Conservation (phyloP, 495 filamentous ascomycete species). For the Neurospora sp. region DNA sequence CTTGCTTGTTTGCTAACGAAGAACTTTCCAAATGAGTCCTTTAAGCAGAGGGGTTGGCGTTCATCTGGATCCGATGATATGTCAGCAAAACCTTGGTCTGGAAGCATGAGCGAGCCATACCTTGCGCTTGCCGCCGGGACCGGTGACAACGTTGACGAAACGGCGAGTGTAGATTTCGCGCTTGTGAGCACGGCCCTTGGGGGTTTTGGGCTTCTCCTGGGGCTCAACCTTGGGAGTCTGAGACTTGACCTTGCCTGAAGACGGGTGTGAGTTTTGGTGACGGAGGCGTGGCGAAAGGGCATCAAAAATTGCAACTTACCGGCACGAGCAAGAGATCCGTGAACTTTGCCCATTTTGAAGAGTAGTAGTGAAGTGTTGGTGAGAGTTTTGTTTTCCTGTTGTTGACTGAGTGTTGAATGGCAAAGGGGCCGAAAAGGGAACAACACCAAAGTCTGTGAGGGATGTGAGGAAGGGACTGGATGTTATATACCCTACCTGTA, state of each 20-base stretch:
- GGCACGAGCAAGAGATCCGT: slow-evolving; percentile 90
- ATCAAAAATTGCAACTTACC: slow-evolving; percentile 35
- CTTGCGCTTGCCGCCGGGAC: slow-evolving; percentile 74
- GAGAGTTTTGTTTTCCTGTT: not conserved
- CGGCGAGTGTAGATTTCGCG: slow-evolving; percentile 75
- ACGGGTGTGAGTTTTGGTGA: not conserved
- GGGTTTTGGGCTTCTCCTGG: slow-evolving; percentile 66
- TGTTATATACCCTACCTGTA: not conserved
- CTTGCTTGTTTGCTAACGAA: not conserved
- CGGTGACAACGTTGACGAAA: slow-evolving; percentile 76
- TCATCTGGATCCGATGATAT: slow-evolving; percentile 34
- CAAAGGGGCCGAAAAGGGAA: not conserved
- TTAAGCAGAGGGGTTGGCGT: slow-evolving; percentile 52
- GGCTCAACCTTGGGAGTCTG: slow-evolving; percentile 79
- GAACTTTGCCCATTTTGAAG: slow-evolving; percentile 80
- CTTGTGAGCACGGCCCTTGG: slow-evolving; percentile 87
- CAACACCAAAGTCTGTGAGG: not conserved
- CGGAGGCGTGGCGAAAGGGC: not conserved
- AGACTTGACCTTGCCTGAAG: slow-evolving; percentile 65
- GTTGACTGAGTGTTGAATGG: not conserved
- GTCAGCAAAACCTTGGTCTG: too few species aligned
- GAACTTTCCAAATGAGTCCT: not conserved
- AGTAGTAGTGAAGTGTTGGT: slow-evolving; percentile 11
- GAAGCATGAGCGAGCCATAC: slow-evolving; percentile 30
- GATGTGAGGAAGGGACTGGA: not conserved